These are phyloP conservation scores for Zoysia japonica DNA, from an alignment of 176 grass and related monocot species.

Conservation along the genomic window DNA sequence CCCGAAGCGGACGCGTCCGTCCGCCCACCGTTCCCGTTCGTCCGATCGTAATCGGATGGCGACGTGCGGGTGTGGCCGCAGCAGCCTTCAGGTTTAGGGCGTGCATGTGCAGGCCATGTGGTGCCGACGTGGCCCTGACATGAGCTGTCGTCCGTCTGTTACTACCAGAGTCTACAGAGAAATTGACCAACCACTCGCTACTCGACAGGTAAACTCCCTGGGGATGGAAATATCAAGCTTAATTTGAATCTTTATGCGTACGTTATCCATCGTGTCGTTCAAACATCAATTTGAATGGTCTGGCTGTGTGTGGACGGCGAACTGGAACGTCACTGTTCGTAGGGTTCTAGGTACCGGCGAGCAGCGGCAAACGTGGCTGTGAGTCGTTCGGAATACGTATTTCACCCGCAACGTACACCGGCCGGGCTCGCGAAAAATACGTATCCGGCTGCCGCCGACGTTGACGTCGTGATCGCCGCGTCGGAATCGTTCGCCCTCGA, in stretches of 20 bases:
- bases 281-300: not conserved
- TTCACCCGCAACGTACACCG: conserved; percentile 42
- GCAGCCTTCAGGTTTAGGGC: too few relatives aligned
- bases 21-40: not conserved
- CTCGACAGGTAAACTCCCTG: too few relatives aligned
- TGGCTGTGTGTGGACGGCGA: not conserved
- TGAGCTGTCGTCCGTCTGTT: too few relatives aligned
- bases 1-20: not conserved
- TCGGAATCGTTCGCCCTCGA: not conserved
- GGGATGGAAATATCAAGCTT: not conserved
- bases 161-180: not conserved
- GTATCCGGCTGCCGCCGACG: conserved; percentile 1
- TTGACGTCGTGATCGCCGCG: conserved; percentile 1
- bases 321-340: not conserved
- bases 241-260: too few relatives aligned
- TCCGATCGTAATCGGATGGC: conserved; percentile 48
- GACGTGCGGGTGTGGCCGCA: not conserved
- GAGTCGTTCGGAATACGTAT: conserved; percentile 19
- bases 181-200: not conserved
- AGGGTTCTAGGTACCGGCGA: not conserved
- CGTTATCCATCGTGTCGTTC: too few relatives aligned
- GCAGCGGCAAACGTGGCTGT: not conserved
- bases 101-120: conserved; percentile 37
- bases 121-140: not conserved
- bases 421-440: not conserved